phyloP scores from a whole-genome alignment of 331 rosid genomes.

The Stylosanthes scabra region DNA sequence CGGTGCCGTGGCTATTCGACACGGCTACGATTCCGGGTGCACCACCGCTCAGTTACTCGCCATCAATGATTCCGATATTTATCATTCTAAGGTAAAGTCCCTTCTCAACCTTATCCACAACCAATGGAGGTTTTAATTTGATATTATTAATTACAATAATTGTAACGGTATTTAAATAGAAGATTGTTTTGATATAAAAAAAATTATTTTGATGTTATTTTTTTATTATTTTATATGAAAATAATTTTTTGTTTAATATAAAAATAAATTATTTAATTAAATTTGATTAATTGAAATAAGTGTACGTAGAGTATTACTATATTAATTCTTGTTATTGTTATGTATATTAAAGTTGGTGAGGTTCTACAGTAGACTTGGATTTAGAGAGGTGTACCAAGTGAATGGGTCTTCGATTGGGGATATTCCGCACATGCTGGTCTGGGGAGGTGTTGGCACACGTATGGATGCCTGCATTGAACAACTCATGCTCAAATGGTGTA shows the following conservation, averaged over 20 bases:
- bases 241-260: no score
- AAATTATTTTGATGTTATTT: no score
- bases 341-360: conserved; percentile 62
- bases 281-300: no score
- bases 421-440: conserved; percentile 71
- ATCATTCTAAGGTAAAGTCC: conserved; percentile 91
- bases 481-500: conserved; percentile 81
- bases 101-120: conserved; percentile 29
- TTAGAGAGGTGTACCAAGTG: conserved; percentile 74
- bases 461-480: conserved; percentile 78
- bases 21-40: conserved; percentile 83
- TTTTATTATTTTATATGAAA: no score
- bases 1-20: conserved; percentile 85
- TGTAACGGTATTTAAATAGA: no score
- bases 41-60: conserved; percentile 74
- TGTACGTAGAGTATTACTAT: no score
- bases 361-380: conserved; percentile 89
- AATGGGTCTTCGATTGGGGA: conserved; percentile 69
- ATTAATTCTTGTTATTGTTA: no score
- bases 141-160: no score
- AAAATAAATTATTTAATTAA: no score
- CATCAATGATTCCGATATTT: conserved; percentile 81
- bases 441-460: conserved; percentile 94
- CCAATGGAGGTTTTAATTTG: not conserved
- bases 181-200: no score